phyloP scores from a whole-genome alignment of 2,329 filamentous ascomycete genomes.

The Stagonosporopsis cucurbitacearum region DNA sequence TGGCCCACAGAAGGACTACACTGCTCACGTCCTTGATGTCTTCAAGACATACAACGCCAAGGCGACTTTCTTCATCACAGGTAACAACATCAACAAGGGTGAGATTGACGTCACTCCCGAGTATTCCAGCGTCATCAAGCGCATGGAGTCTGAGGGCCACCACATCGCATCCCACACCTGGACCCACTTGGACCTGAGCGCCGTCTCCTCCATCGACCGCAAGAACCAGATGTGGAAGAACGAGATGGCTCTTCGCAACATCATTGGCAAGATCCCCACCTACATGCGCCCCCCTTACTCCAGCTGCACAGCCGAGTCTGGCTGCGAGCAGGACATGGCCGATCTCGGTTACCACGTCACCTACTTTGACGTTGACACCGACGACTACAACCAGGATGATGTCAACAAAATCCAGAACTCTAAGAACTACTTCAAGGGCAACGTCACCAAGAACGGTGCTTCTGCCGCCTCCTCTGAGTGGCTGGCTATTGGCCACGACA shows the following conservation, averaged over 20 bases:
- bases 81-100: slow-evolving; percentile 63
- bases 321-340: slow-evolving; percentile 51
- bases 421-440: slow-evolving; percentile 60
- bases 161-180: slow-evolving; percentile 67
- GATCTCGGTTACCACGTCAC: slow-evolving; percentile 65
- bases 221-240: slow-evolving; percentile 60
- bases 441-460: slow-evolving; percentile 47
- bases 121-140: slow-evolving; percentile 61
- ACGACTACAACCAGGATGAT: slow-evolving; percentile 65
- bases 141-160: slow-evolving; percentile 62
- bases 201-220: slow-evolving; percentile 53
- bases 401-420: slow-evolving; percentile 59
- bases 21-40: slow-evolving; percentile 66
- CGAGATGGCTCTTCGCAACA: slow-evolving; percentile 63
- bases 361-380: slow-evolving; percentile 67
- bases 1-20: slow-evolving; percentile 66
- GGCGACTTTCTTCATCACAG: slow-evolving; percentile 72
- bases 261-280: slow-evolving; percentile 62
- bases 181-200: slow-evolving; percentile 59
- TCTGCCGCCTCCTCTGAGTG: slow-evolving; percentile 46
- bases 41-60: slow-evolving; percentile 66
- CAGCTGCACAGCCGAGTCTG: slow-evolving; percentile 53
- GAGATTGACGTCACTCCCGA: slow-evolving; percentile 60
- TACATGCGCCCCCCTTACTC: slow-evolving; percentile 60
- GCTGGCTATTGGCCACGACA: slow-evolving; percentile 62